phyloP scores from a whole-genome alignment of 331 rosid species.

The Cydonia oblonga region DNA sequence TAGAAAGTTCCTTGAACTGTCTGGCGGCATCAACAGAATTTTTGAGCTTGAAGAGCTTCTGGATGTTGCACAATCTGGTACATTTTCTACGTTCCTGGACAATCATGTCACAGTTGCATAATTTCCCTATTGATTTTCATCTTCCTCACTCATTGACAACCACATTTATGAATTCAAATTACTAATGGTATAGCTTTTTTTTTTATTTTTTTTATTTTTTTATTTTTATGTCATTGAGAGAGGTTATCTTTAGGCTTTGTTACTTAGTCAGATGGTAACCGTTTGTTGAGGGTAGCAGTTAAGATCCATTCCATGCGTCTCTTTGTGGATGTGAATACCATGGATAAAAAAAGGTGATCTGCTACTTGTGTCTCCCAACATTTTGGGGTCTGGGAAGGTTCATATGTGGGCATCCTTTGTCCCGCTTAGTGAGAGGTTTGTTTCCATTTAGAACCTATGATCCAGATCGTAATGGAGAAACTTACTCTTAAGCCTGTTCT shows the following conservation, averaged over 20 bases:
- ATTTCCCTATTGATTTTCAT: not conserved
- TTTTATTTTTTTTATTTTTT: not conserved
- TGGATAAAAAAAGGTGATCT: not conserved
- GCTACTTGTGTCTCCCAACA: not conserved
- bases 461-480: not conserved
- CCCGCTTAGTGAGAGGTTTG: not conserved
- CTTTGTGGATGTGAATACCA: not conserved
- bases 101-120: not conserved
- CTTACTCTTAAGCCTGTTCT: not conserved
- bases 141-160: not conserved
- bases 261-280: not conserved
- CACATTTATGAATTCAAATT: not conserved
- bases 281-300: not conserved
- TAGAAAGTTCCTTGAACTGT: conserved; percentile 79
- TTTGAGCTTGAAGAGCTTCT: conserved; percentile 91
- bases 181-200: not conserved
- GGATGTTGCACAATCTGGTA: conserved; percentile 82
- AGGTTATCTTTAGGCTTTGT: not conserved
- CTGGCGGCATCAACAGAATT: conserved; percentile 82
- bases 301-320: not conserved
- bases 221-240: not conserved
- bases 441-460: not conserved
- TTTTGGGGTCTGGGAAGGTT: not conserved
- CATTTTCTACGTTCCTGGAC: conserved; percentile 1
- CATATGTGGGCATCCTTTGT: not conserved